Percentiles rank a stretch among this genome's conserved stretches.
phyloP scores from a whole-genome alignment of 2,329 filamentous ascomycete species.

The Neonectria hederae region DNA sequence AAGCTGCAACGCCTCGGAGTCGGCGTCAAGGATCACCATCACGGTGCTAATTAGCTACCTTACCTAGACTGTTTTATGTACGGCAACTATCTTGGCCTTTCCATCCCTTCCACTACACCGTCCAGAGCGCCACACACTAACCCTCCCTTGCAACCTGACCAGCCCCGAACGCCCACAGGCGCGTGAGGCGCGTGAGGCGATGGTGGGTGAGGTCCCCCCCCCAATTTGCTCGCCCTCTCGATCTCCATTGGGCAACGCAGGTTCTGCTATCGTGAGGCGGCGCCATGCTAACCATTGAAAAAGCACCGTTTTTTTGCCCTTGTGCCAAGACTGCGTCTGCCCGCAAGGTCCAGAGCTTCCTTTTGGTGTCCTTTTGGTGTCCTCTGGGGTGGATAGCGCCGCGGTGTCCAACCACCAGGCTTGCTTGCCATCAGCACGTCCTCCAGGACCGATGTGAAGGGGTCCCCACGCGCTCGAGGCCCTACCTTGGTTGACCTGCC shows the following conservation, averaged over 20 bases:
- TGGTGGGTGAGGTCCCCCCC: constrained; percentile 33
- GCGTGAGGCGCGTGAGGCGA: constrained; percentile 39
- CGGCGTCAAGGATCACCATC: too few relatives aligned
- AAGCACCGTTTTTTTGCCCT: constrained; percentile 25
- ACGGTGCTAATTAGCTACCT: too few relatives aligned
- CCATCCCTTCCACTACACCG: too few relatives aligned
- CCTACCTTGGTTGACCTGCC: constrained; percentile 33
- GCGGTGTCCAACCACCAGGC: constrained; percentile 36
- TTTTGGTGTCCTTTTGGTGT: not conserved
- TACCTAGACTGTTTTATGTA: too few relatives aligned
- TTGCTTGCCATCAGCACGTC: constrained; percentile 26
- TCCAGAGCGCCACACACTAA: not conserved
- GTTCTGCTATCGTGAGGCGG: constrained; percentile 37
- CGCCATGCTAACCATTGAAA: constrained; percentile 35
- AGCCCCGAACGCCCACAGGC: constrained; percentile 28
- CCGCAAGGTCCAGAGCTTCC: constrained; percentile 24
- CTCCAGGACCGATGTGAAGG: not conserved
- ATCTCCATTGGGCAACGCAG: constrained; percentile 27
- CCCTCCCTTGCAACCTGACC: not conserved
- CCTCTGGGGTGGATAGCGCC: constrained; percentile 35
- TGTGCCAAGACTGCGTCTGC: constrained; percentile 33
- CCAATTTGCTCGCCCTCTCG: constrained; percentile 38
- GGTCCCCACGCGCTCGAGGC: constrained; percentile 5
- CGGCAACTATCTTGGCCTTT: too few relatives aligned
- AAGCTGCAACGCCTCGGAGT: not conserved